phyloP scores from a whole-genome alignment of 139 green algal genomes.

The Volvox africanus region DNA sequence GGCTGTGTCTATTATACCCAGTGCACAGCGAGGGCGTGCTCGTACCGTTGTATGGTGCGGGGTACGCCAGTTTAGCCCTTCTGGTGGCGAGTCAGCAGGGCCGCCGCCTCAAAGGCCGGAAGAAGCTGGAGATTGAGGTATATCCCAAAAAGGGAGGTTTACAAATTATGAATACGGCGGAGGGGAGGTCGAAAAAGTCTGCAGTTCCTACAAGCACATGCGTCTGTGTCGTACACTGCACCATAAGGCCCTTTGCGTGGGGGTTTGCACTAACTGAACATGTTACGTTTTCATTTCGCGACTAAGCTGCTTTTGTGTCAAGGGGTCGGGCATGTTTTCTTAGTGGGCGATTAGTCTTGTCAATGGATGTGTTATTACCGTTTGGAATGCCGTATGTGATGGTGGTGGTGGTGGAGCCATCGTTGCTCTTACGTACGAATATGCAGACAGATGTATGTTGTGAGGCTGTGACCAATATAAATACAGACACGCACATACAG shows the following conservation, averaged over 20 bases:
- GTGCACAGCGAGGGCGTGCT: conserved; percentile 8
- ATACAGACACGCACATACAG: no score
- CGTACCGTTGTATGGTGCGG: conserved; percentile 13
- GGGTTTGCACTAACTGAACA: no score
- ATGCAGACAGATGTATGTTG: no score
- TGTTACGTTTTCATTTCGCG: not conserved
- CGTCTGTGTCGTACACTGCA: not conserved
- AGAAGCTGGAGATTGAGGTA: conserved; percentile 14
- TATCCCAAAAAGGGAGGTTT: not conserved
- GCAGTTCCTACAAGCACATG: not conserved
- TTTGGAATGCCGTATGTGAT: no score
- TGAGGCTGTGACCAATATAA: no score
- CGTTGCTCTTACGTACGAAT: no score
- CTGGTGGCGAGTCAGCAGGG: not conserved
- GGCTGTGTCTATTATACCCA: not conserved
- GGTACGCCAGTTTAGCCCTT: not conserved
- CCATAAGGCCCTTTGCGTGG: not conserved
- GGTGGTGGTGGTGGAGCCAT: no score
- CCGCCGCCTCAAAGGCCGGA: not conserved
- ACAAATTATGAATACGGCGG: not conserved
- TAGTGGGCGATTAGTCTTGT: no score
- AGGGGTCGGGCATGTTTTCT: no score
- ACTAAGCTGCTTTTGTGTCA: not conserved
- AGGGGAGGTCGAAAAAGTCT: not conserved
- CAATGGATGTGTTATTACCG: no score